Evolutionary conservation across 176 grass and related monocot species (phyloP), one percentile per base, ranked within the genome.

Genomic region (Calamus simplicifolius): DNA sequence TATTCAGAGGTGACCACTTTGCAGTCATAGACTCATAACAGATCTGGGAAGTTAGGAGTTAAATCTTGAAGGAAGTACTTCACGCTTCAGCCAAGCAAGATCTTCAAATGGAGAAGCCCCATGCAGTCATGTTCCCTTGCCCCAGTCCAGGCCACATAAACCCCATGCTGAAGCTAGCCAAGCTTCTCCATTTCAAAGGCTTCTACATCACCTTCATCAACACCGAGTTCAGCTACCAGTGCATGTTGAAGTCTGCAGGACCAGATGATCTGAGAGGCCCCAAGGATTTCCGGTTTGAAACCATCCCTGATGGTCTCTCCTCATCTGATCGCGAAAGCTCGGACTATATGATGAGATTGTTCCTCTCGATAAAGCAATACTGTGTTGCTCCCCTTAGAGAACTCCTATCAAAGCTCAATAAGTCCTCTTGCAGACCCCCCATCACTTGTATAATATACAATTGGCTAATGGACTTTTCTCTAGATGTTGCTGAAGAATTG

Each of bases 381-480:
- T 80, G 58, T 31, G 62, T 74, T 12, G 72, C 72, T 18, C 75
- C 64, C 27, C 48, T 88, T 23, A 61, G 15, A 25, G 18, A 19
- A 38, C 73, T 80, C 19, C 68, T 88, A 4, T 25, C 21, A 3
- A 56, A 28, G 0, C 76, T 83, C 49, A 69, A 73, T 56, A 14
- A 18, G 16, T 53, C 8, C 16, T 4, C 14, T 50, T 16, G 50
- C 17, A 30, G 50, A 48, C 85, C 80, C 25, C 76, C 68, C 17
- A 64, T 89, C 31, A 84, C 76, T 1, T 89, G 85, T 64, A 16
- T 89, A 16, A 16, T 84, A 27, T 74, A 23, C 8, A 79, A 89
- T 67, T 52, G 61, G 55, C 16, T 43, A 29, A 84, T 77, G 80
- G 70, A 56, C 52, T 89, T 89, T 53, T 53, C 50, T 8, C 5